phyloP scores from a whole-genome alignment of 1,284 basidiomycete genomes.

The Grifola frondosa region DNA sequence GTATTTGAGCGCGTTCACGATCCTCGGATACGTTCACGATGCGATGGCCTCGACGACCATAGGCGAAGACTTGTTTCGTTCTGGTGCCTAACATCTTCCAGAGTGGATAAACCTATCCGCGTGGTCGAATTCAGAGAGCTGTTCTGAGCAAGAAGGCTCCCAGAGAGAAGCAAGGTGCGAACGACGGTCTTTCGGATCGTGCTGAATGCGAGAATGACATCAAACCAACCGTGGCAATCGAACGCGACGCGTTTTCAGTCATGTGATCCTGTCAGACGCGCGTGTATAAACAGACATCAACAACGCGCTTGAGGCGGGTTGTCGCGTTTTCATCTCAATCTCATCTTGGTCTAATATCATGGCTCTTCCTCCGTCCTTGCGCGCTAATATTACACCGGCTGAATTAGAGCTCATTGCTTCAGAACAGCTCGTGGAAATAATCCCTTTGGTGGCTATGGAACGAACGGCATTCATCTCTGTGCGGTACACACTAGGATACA shows the following conservation, averaged over 20 bases:
- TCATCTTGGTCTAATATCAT: slow-evolving; percentile 34
- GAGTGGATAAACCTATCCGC: slow-evolving; percentile 11
- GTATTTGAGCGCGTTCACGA: slow-evolving; percentile 19
- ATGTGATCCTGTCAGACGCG: slow-evolving; percentile 16
- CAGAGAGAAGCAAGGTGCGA: not conserved
- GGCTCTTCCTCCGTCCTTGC: slow-evolving; percentile 57
- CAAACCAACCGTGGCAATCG: slow-evolving; percentile 20
- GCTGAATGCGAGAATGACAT: slow-evolving; percentile 2
- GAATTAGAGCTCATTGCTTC: slow-evolving; percentile 87
- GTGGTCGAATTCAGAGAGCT: not conserved
- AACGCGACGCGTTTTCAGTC: slow-evolving; percentile 19
- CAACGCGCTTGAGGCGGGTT: not conserved
- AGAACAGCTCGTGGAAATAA: slow-evolving; percentile 78
- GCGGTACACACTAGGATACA: slow-evolving; percentile 22
- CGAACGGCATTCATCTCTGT: slow-evolving; percentile 86
- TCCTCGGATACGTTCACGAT: slow-evolving; percentile 53
- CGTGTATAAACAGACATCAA: not conserved
- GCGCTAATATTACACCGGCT: slow-evolving; percentile 66
- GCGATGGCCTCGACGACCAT: slow-evolving; percentile 65
- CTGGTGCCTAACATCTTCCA: slow-evolving; percentile 48
- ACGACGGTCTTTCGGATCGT: too few relatives aligned
- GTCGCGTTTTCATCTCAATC: slow-evolving; percentile 1
- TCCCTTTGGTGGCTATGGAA: slow-evolving; percentile 86
- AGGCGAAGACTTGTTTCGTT: slow-evolving; percentile 70
- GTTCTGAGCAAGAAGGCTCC: not conserved